Evolutionary conservation across 352 stramenopile genomes (phyloP).

Genomic region (Pythium aristosporum): DNA sequence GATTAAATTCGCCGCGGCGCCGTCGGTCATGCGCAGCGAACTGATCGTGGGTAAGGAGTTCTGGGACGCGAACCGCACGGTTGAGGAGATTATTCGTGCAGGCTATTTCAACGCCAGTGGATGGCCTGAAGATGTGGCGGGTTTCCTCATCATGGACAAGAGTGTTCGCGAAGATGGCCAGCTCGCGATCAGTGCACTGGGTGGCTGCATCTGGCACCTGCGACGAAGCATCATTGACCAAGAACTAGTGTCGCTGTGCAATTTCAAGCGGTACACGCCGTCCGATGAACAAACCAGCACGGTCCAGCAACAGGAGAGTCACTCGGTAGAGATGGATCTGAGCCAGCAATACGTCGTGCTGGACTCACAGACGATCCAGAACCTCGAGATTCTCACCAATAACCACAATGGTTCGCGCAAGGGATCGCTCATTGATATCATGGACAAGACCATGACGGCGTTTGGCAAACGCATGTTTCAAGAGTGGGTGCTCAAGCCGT

Average conservation of each 20-base stretch:
- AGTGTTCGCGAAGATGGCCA: slow-evolving; percentile 53
- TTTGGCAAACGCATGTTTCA: slow-evolving; percentile 96
- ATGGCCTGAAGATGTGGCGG: slow-evolving; percentile 57
- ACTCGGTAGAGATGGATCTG: slow-evolving; percentile 35
- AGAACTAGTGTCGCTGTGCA: slow-evolving; percentile 73
- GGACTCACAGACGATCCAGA: slow-evolving; percentile 96
- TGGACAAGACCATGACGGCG: slow-evolving; percentile 90
- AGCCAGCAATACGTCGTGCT: slow-evolving; percentile 91
- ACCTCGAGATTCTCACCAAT: slow-evolving; percentile 95
- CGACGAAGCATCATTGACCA: slow-evolving; percentile 83
- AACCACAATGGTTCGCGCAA: slow-evolving; percentile 88
- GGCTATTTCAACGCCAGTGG: slow-evolving; percentile 87
- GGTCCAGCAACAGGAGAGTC: slow-evolving; percentile 7
- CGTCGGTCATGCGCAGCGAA: slow-evolving; percentile 60
- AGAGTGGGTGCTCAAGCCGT: slow-evolving; percentile 96
- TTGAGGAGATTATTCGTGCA: slow-evolving; percentile 88
- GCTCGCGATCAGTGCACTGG: slow-evolving; percentile 67
- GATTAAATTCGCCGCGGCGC: slow-evolving; percentile 64
- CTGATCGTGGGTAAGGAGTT: slow-evolving; percentile 78
- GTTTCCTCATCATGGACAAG: slow-evolving; percentile 75
- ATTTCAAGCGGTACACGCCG: slow-evolving; percentile 79
- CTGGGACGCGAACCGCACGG: slow-evolving; percentile 88
- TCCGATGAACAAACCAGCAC: slow-evolving; percentile 54
- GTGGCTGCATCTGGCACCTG: slow-evolving; percentile 79
- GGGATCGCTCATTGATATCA: slow-evolving; percentile 91